Conservation (phyloP, 192 early-diverging fungal species). For the Coemansia sp. region DNA sequence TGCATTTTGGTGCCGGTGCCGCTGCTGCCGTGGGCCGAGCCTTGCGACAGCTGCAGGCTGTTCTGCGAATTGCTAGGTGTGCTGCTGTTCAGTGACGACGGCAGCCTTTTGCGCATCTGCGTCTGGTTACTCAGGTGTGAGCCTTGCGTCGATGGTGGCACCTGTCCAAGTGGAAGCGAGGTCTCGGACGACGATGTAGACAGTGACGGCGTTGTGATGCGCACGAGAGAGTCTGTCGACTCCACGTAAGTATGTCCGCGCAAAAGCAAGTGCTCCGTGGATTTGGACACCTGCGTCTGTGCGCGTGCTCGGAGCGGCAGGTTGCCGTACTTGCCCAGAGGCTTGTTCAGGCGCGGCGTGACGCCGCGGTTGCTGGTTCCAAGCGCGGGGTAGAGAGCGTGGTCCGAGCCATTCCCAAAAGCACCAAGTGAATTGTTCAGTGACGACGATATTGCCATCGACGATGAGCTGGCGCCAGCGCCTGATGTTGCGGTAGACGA, state of each 20-base stretch:
- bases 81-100: conserved; percentile 20
- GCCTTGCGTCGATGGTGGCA: background rate
- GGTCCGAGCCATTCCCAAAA: conserved; percentile 6
- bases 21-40: conserved; percentile 10
- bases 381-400: conserved; percentile 1
- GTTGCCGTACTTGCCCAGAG: conserved; percentile 3
- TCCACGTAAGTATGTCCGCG: conserved; percentile 27
- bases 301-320: conserved; percentile 32
- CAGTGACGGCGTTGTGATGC: conserved; percentile 44
- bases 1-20: conserved; percentile 7
- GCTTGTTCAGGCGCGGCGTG: conserved; percentile 13
- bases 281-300: conserved; percentile 38
- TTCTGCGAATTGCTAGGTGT: conserved; percentile 15
- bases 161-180: conserved; percentile 38
- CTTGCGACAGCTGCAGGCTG: conserved; percentile 13
- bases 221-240: conserved; percentile 51
- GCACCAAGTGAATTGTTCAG: background rate
- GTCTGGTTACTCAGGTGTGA: background rate
- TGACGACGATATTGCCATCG: background rate
- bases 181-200: conserved; percentile 52
- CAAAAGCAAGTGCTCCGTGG: conserved; percentile 31
- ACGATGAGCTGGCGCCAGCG: background rate
- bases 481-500: background rate
- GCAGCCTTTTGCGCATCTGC: conserved; percentile 21
- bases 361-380: conserved; percentile 7